A percentile compares a stretch with the other conserved stretches of the same genome.
Conservation (phyloP, 371 early-diverging fungal genomes). For the Circinella minor region DNA sequence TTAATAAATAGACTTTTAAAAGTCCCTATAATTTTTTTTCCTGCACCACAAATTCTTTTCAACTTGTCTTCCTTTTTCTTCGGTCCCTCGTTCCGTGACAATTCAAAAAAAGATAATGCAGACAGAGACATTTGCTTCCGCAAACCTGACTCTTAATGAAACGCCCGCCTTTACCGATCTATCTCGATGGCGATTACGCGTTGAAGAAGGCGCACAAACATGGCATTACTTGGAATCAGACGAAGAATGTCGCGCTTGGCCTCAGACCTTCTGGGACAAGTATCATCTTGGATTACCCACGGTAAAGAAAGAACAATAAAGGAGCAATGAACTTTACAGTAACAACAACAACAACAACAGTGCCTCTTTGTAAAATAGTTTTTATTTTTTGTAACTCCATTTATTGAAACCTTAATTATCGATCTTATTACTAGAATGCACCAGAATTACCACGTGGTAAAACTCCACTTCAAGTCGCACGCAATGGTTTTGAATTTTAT, state of each 20-base stretch:
- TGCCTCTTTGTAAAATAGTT: background rate
- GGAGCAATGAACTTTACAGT: too few relatives aligned
- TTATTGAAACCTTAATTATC: too few relatives aligned
- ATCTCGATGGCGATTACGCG: constrained; percentile 77
- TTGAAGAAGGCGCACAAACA: constrained; percentile 86
- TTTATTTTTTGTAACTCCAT: too few relatives aligned
- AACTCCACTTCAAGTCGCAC: constrained; percentile 81
- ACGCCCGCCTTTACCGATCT: constrained; percentile 69
- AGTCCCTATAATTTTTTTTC: background rate
- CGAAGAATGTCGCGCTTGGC: constrained; percentile 67
- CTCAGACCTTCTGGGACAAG: constrained; percentile 81
- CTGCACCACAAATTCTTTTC: background rate
- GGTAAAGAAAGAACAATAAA: constrained; percentile 34
- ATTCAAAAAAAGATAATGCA: constrained; percentile 1
- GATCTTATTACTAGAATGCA: constrained; percentile 45
- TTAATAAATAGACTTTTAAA: background rate
- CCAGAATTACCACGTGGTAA: constrained; percentile 49
- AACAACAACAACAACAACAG: too few relatives aligned
- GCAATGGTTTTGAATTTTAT: constrained; percentile 89
- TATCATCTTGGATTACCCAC: constrained; percentile 89
- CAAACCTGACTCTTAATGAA: constrained; percentile 35
- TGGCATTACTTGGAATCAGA: constrained; percentile 88
- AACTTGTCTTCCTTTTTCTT: background rate
- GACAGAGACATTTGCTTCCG: constrained; percentile 34
- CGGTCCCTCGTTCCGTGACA: background rate